phyloP scores from a whole-genome alignment of 1,284 basidiomycete genomes.

The Amylostereum areolatum region DNA sequence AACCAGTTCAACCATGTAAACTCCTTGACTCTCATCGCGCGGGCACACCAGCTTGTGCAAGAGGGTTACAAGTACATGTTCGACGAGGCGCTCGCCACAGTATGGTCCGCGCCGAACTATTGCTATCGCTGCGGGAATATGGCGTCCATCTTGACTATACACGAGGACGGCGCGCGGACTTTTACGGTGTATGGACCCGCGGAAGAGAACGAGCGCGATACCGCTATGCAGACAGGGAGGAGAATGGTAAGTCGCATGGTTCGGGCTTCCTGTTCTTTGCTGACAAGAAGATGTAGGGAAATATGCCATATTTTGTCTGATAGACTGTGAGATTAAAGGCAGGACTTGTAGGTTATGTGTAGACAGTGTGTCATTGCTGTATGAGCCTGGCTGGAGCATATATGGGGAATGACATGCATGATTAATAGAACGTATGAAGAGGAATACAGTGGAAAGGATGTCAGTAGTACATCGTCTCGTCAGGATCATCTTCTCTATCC shows the following conservation, averaged over 20 bases:
- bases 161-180: slow-evolving; percentile 54
- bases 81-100: slow-evolving; percentile 89
- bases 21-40: slow-evolving; percentile 75
- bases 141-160: slow-evolving; percentile 71
- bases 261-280: slow-evolving; percentile 1
- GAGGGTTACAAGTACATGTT: slow-evolving; percentile 99
- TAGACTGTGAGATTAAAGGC: too few species aligned
- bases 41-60: slow-evolving; percentile 93
- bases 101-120: slow-evolving; percentile 98
- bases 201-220: slow-evolving; percentile 80
- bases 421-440: too few species aligned
- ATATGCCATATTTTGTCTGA: slow-evolving; percentile 61
- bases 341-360: too few species aligned
- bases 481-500: too few species aligned
- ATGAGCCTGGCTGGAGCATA: too few species aligned
- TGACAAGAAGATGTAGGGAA: slow-evolving; percentile 28
- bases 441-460: too few species aligned
- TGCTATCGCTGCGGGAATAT: slow-evolving; percentile 83
- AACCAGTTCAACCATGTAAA: slow-evolving; percentile 90
- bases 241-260: slow-evolving; percentile 46
- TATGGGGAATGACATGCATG: too few species aligned
- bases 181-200: slow-evolving; percentile 85
- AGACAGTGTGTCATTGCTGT: too few species aligned
- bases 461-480: too few species aligned
- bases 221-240: slow-evolving; percentile 52